Evolutionary conservation across 139 green algal genomes (phyloP).

Genomic region (Coccomyxa sp.): DNA sequence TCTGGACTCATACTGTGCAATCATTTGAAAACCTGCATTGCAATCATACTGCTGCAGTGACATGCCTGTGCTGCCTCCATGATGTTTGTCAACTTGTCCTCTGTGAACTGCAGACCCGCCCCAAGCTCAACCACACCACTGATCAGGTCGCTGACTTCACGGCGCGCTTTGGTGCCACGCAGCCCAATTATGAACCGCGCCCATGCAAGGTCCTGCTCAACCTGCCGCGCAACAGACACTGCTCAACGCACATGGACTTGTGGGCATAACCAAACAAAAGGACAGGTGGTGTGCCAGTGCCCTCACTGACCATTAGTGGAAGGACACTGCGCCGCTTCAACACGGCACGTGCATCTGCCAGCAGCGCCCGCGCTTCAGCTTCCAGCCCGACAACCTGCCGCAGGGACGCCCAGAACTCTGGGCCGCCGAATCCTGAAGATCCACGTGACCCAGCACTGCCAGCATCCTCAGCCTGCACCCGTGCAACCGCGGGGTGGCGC

Average conservation of each 20-base stretch:
- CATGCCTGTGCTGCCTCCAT: constrained; percentile 50
- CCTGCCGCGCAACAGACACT: constrained; percentile 11
- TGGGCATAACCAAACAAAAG: not conserved
- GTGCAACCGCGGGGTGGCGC: constrained; percentile 4
- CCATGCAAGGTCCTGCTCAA: constrained; percentile 61
- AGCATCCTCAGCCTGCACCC: constrained; percentile 16
- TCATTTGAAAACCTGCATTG: not conserved
- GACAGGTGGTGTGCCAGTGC: not conserved
- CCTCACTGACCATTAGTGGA: constrained; percentile 34
- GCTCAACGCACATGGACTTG: not conserved
- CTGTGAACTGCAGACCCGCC: constrained; percentile 25
- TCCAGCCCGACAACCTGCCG: constrained; percentile 23
- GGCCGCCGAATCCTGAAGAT: constrained; percentile 35
- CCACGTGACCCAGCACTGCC: constrained; percentile 6
- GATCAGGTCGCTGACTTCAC: constrained; percentile 36
- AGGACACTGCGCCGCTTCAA: constrained; percentile 48
- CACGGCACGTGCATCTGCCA: constrained; percentile 42
- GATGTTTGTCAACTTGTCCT: constrained; percentile 55
- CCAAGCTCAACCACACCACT: constrained; percentile 32
- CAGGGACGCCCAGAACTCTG: constrained; percentile 47
- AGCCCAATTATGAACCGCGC: constrained; percentile 55
- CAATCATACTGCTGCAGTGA: not conserved
- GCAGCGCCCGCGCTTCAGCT: constrained; percentile 43
- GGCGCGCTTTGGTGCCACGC: constrained; percentile 20
- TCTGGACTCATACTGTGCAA: not conserved